Evolutionary conservation across 805 yeast genomes (phyloP), one percentile per base, ranked within the genome.

Genomic region (Yarrowia sp.): DNA sequence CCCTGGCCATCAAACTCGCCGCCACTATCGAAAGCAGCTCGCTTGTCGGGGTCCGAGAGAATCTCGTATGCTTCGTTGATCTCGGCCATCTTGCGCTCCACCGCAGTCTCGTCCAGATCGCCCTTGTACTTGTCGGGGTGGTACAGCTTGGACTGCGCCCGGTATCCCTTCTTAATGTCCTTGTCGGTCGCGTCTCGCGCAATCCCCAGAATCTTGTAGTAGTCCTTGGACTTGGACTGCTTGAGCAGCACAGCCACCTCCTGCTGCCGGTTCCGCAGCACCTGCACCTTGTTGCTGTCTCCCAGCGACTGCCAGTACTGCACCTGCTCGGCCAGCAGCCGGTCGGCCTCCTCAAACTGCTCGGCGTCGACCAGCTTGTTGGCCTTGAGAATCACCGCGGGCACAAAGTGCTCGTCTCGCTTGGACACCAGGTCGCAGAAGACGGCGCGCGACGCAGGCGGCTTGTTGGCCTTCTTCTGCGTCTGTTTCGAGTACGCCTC

Each of bases 21-120:
- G 24, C 76, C 66, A 70, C 19, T 39, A 13, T 92, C 97, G 69
- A 88, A 93, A 49, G 84, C 81, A 46, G 77, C 81, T 63, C 85
- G 80, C 63, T 81, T 76, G 46, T 84, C 87, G 1, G 83, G 82
- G 66, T 88, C 84, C 9, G 91, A 82, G 35, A 93, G 77, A 1
- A 87, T 85, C 71, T 91, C 97, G 73, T 94, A 91, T 0, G 98
- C 98, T 70, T 88, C 90, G 73, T 93, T 94, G 65, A 93, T 88
- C 62, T 87, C 92, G 51, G 96, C 90, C 92, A 93, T 94, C 68
- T 88, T 89, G 55, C 77, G 77, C 73, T 90, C 96, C 35, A 87
- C 86, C 63, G 87, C 81, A 31, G 85, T 89, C 27, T 82, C 80
- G 8, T 85, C 78, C 64, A 87, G 71, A 36, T 86, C 89, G 33